Conservation (phyloP, 2,329 filamentous ascomycete genomes). For the Nemania diffusa region DNA sequence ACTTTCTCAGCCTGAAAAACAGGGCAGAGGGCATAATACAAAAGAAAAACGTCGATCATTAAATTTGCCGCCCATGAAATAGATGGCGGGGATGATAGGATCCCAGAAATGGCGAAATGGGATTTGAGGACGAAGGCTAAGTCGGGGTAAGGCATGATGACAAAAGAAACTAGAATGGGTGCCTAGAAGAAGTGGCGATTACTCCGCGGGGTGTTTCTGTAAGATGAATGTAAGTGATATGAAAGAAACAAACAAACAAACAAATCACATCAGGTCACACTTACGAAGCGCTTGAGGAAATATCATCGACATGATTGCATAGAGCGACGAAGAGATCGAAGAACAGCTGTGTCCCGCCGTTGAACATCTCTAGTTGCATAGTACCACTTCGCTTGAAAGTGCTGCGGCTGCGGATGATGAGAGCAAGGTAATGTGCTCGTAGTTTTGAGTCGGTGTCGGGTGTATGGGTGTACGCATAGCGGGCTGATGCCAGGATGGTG, state of each 20-base stretch:
- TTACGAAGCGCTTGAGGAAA: conserved; percentile 67
- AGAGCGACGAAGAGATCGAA: conserved; percentile 95
- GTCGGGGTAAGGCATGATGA: conserved; percentile 15
- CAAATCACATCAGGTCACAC: conserved; percentile 38
- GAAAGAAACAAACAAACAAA: neutral
- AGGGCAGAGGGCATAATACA: neutral
- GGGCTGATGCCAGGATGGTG: conserved; percentile 87
- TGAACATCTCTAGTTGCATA: conserved; percentile 95
- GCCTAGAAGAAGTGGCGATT: conserved; percentile 54
- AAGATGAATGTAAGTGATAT: conserved; percentile 38
- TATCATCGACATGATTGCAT: conserved; percentile 86
- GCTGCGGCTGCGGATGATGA: conserved; percentile 87
- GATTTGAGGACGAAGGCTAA: conserved; percentile 16
- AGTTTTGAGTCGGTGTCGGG: conserved; percentile 92
- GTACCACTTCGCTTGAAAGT: conserved; percentile 95
- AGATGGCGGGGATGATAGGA: conserved; percentile 26
- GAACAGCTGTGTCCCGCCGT: conserved; percentile 83
- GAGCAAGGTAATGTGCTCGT: conserved; percentile 87
- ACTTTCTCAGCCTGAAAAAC: conserved; percentile 10
- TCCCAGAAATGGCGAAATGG: conserved; percentile 21
- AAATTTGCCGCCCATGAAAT: conserved; percentile 21
- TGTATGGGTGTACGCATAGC: conserved; percentile 89
- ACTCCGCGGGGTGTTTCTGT: conserved; percentile 58
- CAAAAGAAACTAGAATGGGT: conserved; percentile 10
- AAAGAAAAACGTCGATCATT: conserved; percentile 45